Evolutionary conservation across 2,329 filamentous ascomycete genomes (phyloP).

Genomic region (Fragosphaeria purpurea): DNA sequence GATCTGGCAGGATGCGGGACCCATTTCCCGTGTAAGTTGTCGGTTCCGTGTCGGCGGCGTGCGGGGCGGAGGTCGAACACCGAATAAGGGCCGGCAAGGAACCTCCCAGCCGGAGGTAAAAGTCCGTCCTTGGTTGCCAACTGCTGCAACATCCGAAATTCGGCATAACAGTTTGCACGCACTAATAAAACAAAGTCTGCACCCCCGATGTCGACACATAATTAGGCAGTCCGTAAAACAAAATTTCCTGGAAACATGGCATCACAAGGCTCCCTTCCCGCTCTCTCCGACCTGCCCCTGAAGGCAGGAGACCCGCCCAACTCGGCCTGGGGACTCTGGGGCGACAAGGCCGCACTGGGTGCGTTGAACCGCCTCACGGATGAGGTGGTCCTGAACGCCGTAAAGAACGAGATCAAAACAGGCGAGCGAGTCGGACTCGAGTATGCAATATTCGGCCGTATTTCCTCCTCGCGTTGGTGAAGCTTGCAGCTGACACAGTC

Average conservation of each 20-base stretch:
- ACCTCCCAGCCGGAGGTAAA: not conserved
- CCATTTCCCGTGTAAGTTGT: too few species aligned
- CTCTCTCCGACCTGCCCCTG: conserved; percentile 6
- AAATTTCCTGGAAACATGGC: too few species aligned
- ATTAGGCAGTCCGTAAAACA: too few species aligned
- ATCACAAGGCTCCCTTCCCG: not conserved
- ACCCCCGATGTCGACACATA: too few species aligned
- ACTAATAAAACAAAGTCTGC: too few species aligned
- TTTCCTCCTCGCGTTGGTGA: not conserved
- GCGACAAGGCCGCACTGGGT: conserved; percentile 6
- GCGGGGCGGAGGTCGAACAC: not conserved
- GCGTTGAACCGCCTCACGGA: conserved; percentile 12
- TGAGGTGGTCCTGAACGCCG: conserved; percentile 8
- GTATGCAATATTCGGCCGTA: conserved; percentile 2
- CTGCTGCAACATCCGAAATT: not conserved
- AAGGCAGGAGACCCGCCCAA: conserved; percentile 9
- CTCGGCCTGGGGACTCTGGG: conserved; percentile 12
- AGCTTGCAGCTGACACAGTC: not conserved
- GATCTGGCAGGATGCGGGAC: too few species aligned
- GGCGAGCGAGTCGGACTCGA: conserved; percentile 11
- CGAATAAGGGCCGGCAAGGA: not conserved
- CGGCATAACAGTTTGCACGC: too few species aligned
- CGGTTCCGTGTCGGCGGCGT: not conserved
- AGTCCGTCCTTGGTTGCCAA: not conserved
- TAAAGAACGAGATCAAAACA: conserved; percentile 8